phyloP scores from a whole-genome alignment of 1,284 basidiomycete genomes.

The Meira nashicola region DNA sequence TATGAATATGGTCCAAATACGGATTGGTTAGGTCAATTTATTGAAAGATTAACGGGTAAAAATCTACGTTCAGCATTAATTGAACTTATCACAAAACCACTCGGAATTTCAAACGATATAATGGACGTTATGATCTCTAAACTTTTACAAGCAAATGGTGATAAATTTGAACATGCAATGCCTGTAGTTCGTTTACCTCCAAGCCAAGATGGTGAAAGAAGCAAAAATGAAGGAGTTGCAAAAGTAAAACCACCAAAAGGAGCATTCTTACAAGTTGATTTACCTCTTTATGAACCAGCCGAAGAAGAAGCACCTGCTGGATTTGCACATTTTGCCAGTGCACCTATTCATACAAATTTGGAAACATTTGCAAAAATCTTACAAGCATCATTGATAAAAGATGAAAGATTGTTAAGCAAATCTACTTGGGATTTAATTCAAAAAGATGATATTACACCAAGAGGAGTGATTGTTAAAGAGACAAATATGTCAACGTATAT shows the following conservation, averaged over 20 bases:
- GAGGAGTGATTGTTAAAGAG: too few species aligned
- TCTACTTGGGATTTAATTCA: not conserved
- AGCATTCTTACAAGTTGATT: not conserved
- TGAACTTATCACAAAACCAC: slow-evolving; percentile 1
- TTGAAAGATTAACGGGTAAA: not conserved
- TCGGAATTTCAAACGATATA: not conserved
- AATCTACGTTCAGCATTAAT: not conserved
- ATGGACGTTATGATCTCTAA: too few species aligned
- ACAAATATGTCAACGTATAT: too few species aligned
- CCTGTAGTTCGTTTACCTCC: too few species aligned
- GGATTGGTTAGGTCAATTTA: slow-evolving; percentile 9
- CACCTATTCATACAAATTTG: not conserved
- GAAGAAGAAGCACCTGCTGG: slow-evolving; percentile 2
- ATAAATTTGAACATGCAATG: too few species aligned
- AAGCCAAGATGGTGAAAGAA: too few species aligned
- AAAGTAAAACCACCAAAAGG: too few species aligned
- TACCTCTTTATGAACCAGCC: not conserved
- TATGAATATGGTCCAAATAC: not conserved
- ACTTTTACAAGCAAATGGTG: too few species aligned
- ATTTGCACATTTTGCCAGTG: slow-evolving; percentile 5
- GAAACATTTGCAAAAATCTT: slow-evolving; percentile 3
- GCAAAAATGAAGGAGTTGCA: too few species aligned
- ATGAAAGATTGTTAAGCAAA: slow-evolving; percentile 4
- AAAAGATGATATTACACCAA: not conserved
- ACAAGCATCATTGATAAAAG: not conserved